Evolutionary conservation across 345 rosid genomes (phyloP).

Genomic region (Gossypium bickii): DNA sequence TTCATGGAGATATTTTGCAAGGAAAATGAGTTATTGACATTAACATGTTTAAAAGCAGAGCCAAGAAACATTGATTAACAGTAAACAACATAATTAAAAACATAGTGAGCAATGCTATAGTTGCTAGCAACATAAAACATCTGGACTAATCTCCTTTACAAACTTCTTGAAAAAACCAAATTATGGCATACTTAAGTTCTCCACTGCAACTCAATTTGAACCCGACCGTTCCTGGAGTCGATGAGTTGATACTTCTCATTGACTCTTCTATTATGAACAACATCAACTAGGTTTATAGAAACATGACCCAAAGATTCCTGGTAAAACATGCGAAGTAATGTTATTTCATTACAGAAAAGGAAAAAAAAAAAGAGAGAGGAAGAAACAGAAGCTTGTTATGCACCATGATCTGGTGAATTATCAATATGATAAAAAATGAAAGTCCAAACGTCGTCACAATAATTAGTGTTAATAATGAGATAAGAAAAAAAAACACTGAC

Average conservation of each 20-base stretch:
- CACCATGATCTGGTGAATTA: background rate
- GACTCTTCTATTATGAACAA: conserved; percentile 68
- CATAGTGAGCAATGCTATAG: background rate
- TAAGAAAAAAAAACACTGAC: background rate
- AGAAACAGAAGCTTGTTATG: background rate
- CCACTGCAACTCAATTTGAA: conserved; percentile 86
- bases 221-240: conserved; percentile 81
- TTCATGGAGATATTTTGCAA: background rate
- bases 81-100: background rate
- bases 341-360: background rate
- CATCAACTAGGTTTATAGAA: conserved; percentile 59
- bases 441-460: background rate
- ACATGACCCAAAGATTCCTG: conserved; percentile 78
- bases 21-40: background rate
- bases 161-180: background rate
- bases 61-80: background rate
- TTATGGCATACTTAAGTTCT: conserved; percentile 35
- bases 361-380: background rate
- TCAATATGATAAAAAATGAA: background rate
- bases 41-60: background rate
- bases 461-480: background rate
- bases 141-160: conserved; percentile 10
- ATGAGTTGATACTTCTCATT: conserved; percentile 82
- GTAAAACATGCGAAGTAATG: background rate
- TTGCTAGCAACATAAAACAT: background rate